phyloP scores from a whole-genome alignment of 345 rosid genomes.

The Carallia brachiata region DNA sequence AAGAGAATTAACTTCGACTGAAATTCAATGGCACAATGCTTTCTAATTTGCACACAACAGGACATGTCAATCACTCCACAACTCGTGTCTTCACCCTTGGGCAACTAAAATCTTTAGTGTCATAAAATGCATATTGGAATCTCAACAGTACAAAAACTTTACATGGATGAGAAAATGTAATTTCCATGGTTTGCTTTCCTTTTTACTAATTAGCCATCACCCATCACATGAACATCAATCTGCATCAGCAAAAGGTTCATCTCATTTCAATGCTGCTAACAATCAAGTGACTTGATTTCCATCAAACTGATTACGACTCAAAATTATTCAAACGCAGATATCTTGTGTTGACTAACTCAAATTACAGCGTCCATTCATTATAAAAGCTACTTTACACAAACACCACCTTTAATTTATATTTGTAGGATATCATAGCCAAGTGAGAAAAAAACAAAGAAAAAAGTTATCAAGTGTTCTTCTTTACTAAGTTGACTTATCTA shows the following conservation, averaged over 20 bases:
- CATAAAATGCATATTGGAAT: no score
- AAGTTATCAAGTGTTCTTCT: background rate
- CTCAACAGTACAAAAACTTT: no score
- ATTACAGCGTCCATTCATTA: background rate
- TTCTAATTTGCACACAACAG: no score
- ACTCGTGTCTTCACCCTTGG: background rate
- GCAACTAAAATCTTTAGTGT: background rate
- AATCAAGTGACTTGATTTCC: background rate
- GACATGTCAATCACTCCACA: background rate
- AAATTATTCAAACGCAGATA: background rate
- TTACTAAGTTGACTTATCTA: constrained; percentile 9
- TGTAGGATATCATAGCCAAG: background rate
- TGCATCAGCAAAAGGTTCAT: background rate
- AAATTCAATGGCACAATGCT: no score
- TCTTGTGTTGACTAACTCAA: background rate
- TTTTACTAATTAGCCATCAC: background rate
- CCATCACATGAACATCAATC: background rate
- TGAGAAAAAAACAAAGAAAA: background rate
- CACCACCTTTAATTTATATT: background rate
- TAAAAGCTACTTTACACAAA: background rate
- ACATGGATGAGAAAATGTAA: background rate
- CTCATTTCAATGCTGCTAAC: background rate
- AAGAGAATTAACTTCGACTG: no score
- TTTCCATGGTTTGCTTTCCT: background rate
- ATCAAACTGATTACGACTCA: background rate